phyloP scores from a whole-genome alignment of 1,139 yeast species.

The Pichia norvegensis region DNA sequence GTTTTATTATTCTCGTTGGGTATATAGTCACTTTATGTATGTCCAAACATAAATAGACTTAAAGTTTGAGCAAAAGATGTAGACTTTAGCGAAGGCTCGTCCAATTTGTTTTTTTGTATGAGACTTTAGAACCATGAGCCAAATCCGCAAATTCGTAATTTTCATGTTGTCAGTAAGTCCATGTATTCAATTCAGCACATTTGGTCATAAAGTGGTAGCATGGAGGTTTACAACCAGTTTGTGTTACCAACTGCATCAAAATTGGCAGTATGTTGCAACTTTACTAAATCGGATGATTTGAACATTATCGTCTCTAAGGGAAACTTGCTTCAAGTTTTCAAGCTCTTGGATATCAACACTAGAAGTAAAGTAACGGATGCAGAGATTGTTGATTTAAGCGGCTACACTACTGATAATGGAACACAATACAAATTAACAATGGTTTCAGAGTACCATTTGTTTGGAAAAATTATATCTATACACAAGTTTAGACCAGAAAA shows the following conservation, averaged over 20 bases:
- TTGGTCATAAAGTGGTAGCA: slow-evolving; percentile 28
- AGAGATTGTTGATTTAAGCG: slow-evolving; percentile 10
- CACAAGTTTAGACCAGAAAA: slow-evolving; percentile 37
- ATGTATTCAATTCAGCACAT: too few species aligned
- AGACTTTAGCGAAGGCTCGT: too few species aligned
- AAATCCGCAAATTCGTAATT: too few species aligned
- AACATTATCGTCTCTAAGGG: slow-evolving; percentile 60
- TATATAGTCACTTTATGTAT: not conserved
- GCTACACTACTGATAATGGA: slow-evolving; percentile 14
- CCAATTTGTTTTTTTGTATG: too few species aligned
- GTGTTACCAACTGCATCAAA: slow-evolving; percentile 72
- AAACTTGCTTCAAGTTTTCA: slow-evolving; percentile 62
- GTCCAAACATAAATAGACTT: not conserved
- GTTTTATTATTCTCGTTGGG: slow-evolving; percentile 20
- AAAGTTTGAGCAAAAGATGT: too few species aligned
- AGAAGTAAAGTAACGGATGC: slow-evolving; percentile 6
- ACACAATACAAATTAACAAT: slow-evolving; percentile 38
- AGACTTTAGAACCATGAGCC: too few species aligned
- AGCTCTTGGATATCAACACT: slow-evolving; percentile 29
- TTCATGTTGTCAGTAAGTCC: too few species aligned
- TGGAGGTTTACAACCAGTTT: slow-evolving; percentile 82
- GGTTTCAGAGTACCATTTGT: slow-evolving; percentile 58
- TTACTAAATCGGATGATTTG: slow-evolving; percentile 42
- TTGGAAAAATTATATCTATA: slow-evolving; percentile 62
- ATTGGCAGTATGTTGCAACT: slow-evolving; percentile 54